Conservation (phyloP, 1,284 basidiomycete genomes). For the Sporisorium reilianum region DNA sequence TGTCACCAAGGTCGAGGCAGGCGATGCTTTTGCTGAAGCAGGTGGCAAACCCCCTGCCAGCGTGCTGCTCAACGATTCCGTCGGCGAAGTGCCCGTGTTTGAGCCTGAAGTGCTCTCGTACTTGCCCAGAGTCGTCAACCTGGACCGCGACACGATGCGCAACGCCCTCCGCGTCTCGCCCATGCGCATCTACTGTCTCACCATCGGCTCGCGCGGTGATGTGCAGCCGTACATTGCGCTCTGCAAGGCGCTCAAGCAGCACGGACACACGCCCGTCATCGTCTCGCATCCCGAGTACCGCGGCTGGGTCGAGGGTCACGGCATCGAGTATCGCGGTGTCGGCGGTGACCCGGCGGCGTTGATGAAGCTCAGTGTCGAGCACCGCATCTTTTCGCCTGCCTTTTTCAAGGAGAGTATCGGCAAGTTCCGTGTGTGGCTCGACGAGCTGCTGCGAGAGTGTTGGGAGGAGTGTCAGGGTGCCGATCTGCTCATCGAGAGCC, state of each 20-base stretch:
- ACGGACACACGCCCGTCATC: conserved; percentile 75
- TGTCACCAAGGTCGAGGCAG: conserved; percentile 11
- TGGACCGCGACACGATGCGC: conserved; percentile 16
- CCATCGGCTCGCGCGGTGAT: conserved; percentile 74
- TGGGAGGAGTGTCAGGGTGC: conserved; percentile 60
- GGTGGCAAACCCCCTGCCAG: conserved; percentile 5
- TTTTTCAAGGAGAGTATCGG: conserved; percentile 57
- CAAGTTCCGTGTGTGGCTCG: conserved; percentile 64
- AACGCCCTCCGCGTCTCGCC: conserved; percentile 32
- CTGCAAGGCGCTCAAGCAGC: conserved; percentile 70
- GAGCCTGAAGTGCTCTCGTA: conserved; percentile 35
- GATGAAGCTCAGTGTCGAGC: conserved; percentile 62
- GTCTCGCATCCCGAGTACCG: conserved; percentile 78
- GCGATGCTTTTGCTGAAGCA: neutral
- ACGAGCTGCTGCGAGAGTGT: conserved; percentile 58
- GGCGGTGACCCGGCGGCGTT: conserved; percentile 62
- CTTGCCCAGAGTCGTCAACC: conserved; percentile 53
- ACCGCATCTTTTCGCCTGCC: conserved; percentile 52
- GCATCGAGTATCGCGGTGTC: conserved; percentile 55
- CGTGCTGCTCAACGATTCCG: conserved; percentile 23
- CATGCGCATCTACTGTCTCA: conserved; percentile 68
- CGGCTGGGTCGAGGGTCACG: conserved; percentile 72
- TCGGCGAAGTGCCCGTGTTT: conserved; percentile 30
- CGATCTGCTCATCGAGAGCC: conserved; percentile 64
- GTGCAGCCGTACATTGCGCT: conserved; percentile 75